phyloP scores from a whole-genome alignment of 2,329 filamentous ascomycete species.

The Chaetomium sp. region DNA sequence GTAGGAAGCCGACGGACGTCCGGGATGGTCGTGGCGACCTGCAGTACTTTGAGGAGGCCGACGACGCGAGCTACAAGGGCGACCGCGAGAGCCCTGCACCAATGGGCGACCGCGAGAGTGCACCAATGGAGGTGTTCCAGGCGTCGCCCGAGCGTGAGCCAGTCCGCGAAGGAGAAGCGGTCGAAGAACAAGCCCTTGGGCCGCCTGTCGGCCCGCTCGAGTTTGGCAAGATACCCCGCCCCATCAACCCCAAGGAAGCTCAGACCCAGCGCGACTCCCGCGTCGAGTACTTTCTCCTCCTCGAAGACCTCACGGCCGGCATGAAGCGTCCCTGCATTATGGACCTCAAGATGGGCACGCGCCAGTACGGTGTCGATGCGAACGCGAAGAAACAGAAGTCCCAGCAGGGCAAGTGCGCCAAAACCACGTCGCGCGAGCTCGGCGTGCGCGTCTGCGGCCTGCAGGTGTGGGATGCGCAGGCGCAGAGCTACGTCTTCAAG shows the following conservation, averaged over 20 bases:
- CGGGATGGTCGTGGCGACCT: slow-evolving; percentile 71
- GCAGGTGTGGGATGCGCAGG: slow-evolving; percentile 89
- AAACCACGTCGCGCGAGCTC: slow-evolving; percentile 86
- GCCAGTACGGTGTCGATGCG: slow-evolving; percentile 93
- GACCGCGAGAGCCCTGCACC: slow-evolving; percentile 48
- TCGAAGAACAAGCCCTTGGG: slow-evolving; percentile 22
- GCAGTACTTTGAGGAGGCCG: slow-evolving; percentile 89
- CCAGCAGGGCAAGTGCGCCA: slow-evolving; percentile 88
- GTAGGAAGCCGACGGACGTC: slow-evolving; percentile 72
- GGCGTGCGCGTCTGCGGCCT: slow-evolving; percentile 94
- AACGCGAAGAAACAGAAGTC: slow-evolving; percentile 89
- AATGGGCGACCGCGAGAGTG: slow-evolving; percentile 51
- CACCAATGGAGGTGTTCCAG: slow-evolving; percentile 19
- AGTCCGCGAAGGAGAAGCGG: neutral
- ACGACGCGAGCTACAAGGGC: slow-evolving; percentile 77
- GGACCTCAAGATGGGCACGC: slow-evolving; percentile 97
- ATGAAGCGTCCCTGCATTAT: slow-evolving; percentile 97
- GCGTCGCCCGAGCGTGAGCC: slow-evolving; percentile 18
- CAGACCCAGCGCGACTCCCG: slow-evolving; percentile 65
- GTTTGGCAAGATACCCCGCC: slow-evolving; percentile 55
- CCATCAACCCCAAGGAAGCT: slow-evolving; percentile 76
- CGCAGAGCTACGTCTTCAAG: slow-evolving; percentile 86
- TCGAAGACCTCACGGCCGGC: slow-evolving; percentile 93
- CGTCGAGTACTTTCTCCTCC: slow-evolving; percentile 87
- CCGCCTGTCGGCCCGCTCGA: slow-evolving; percentile 41